A percentile compares a stretch with the other conserved stretches of the same genome.
phyloP scores from a whole-genome alignment of 169 alveolate species.

The Cryptosporidium baileyi region DNA sequence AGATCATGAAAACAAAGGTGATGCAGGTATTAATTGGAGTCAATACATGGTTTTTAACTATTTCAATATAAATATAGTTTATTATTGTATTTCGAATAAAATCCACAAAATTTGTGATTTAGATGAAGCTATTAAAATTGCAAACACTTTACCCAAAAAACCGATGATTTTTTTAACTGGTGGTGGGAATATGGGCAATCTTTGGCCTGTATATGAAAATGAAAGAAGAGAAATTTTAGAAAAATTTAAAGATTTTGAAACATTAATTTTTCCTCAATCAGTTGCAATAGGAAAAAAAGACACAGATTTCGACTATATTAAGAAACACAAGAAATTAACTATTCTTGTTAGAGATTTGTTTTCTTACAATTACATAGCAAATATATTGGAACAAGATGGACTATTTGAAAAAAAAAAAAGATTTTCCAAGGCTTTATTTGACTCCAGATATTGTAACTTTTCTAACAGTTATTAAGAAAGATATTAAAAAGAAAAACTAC shows the following conservation, averaged over 20 bases:
- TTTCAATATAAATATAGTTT: slow-evolving; percentile 20
- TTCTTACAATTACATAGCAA: slow-evolving; percentile 7
- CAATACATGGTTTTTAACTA: slow-evolving; percentile 13
- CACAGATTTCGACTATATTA: background rate
- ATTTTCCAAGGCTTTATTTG: background rate
- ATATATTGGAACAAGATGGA: background rate
- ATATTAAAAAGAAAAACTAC: background rate
- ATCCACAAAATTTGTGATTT: slow-evolving; percentile 29
- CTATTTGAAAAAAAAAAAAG: background rate
- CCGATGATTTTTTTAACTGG: slow-evolving; percentile 64
- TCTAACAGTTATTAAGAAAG: background rate
- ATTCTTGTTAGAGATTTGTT: slow-evolving; percentile 40
- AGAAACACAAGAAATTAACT: background rate
- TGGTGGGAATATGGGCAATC: slow-evolving; percentile 68
- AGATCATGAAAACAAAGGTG: slow-evolving; percentile 72
- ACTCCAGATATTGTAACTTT: slow-evolving; percentile 64
- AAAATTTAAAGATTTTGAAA: slow-evolving; percentile 19
- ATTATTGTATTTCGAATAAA: slow-evolving; percentile 54
- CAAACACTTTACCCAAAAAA: background rate
- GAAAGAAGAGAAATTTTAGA: slow-evolving; percentile 38
- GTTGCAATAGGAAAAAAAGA: background rate
- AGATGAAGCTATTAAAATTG: slow-evolving; percentile 15
- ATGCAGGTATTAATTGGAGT: slow-evolving; percentile 70
- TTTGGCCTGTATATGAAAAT: slow-evolving; percentile 59
- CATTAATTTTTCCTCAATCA: slow-evolving; percentile 66